Evolutionary conservation across 2,329 filamentous ascomycete species (phyloP).

Genomic region (Apiospora kogelbergensis): DNA sequence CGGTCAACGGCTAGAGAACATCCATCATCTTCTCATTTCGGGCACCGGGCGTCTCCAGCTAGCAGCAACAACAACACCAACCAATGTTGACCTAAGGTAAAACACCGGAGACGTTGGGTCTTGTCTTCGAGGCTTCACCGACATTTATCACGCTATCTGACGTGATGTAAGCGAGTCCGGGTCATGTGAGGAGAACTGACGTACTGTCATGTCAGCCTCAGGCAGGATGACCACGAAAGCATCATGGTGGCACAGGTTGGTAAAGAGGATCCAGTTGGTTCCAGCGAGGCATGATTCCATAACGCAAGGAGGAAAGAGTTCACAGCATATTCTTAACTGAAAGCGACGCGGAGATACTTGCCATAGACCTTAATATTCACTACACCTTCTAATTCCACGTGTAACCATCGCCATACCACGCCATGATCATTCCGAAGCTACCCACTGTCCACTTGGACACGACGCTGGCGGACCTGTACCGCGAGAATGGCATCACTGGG

Average conservation of each 20-base stretch:
- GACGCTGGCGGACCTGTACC: conserved; percentile 23
- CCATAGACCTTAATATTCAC: neutral
- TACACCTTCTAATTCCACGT: neutral
- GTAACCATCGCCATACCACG: neutral
- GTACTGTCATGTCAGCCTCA: neutral
- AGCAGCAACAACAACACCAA: neutral
- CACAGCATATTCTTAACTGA: neutral
- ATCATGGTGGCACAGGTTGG: neutral
- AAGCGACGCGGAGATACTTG: neutral
- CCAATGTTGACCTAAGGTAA: neutral
- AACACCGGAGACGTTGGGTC: neutral
- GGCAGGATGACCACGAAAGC: neutral
- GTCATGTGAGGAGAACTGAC: neutral
- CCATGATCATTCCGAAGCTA: conserved; percentile 8
- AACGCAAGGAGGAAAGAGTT: neutral
- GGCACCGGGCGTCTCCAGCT: neutral
- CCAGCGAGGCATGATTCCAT: neutral
- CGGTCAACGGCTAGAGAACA: neutral
- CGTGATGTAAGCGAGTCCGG: neutral
- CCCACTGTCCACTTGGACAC: conserved; percentile 19
- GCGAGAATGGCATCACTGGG: conserved; percentile 19
- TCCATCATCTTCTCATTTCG: neutral
- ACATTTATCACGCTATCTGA: neutral
- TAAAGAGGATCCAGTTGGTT: neutral
- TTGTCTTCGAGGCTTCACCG: neutral